phyloP scores from a whole-genome alignment of 305 asterid species.

The Fraxinus greggii region DNA sequence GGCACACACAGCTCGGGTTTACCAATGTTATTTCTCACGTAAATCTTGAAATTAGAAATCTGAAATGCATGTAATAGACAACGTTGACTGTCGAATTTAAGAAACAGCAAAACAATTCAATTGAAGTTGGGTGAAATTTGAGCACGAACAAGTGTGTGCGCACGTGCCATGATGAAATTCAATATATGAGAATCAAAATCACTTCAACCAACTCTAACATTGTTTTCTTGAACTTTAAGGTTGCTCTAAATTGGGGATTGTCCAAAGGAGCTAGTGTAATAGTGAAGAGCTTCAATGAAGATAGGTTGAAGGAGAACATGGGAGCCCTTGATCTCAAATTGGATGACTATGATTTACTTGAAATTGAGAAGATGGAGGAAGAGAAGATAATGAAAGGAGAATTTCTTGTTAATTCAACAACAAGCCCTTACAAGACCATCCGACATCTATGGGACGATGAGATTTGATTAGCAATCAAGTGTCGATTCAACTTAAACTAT shows the following conservation, averaged over 20 bases:
- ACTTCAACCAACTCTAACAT: background rate
- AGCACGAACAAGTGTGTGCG: background rate
- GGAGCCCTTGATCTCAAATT: conserved; percentile 48
- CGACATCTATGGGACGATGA: conserved; percentile 82
- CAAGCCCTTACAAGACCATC: conserved; percentile 69
- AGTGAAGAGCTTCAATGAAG: conserved; percentile 69
- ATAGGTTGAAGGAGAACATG: conserved; percentile 72
- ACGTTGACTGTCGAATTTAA: background rate
- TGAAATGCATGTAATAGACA: background rate
- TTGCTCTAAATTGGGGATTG: conserved; percentile 73
- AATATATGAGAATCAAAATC: background rate
- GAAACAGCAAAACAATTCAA: background rate
- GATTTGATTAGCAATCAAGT: conserved; percentile 31
- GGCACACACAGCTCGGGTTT: background rate
- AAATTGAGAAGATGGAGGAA: conserved; percentile 55
- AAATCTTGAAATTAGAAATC: background rate
- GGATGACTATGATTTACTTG: conserved; percentile 42
- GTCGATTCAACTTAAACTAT: background rate
- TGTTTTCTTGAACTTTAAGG: conserved; percentile 26
- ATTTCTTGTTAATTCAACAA: conserved; percentile 51
- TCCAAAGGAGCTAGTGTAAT: conserved; percentile 67
- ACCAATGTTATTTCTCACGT: background rate
- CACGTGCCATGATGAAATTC: background rate
- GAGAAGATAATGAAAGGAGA: conserved; percentile 75
- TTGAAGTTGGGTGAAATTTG: background rate